Conservation (phyloP, 352 stramenopile genomes). For the Phytophthora constricta region DNA sequence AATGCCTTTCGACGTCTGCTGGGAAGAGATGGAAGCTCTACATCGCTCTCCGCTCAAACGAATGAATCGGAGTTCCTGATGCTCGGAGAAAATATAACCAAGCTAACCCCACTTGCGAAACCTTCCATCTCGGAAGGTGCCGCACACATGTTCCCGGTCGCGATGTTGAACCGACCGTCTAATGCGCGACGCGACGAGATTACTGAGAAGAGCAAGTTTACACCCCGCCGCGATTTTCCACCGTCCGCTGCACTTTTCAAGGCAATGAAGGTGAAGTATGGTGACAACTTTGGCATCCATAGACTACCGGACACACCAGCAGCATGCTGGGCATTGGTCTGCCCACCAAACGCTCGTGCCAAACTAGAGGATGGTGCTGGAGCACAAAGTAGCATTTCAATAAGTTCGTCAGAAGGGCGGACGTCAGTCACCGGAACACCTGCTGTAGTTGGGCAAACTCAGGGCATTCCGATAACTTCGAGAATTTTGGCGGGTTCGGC, state of each 20-base stretch:
- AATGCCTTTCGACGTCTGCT: conserved; percentile 58
- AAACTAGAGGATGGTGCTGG: conserved; percentile 61
- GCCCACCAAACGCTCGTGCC: conserved; percentile 57
- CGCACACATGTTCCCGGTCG: conserved; percentile 77
- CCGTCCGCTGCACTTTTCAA: conserved; percentile 87
- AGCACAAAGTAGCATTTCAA: conserved; percentile 10
- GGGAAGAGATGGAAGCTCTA: conserved; percentile 38
- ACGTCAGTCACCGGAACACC: conserved; percentile 4
- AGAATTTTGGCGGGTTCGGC: background rate
- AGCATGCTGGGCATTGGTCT: conserved; percentile 81
- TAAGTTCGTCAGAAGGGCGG: conserved; percentile 15
- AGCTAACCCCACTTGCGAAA: conserved; percentile 58
- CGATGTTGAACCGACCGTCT: conserved; percentile 58
- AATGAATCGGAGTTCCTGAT: conserved; percentile 60
- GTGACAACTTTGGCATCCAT: conserved; percentile 79
- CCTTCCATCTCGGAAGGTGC: conserved; percentile 66
- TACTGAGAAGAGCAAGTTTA: conserved; percentile 85
- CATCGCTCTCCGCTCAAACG: conserved; percentile 11
- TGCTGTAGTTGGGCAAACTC: background rate
- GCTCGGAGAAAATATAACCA: conserved; percentile 72
- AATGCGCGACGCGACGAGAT: conserved; percentile 75
- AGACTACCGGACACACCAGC: conserved; percentile 74
- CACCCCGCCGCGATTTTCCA: conserved; percentile 79
- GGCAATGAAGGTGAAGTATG: conserved; percentile 85
- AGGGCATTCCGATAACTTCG: conserved; percentile 6